phyloP scores from a whole-genome alignment of 2,329 filamentous ascomycete genomes.

The Hortaea sp. region DNA sequence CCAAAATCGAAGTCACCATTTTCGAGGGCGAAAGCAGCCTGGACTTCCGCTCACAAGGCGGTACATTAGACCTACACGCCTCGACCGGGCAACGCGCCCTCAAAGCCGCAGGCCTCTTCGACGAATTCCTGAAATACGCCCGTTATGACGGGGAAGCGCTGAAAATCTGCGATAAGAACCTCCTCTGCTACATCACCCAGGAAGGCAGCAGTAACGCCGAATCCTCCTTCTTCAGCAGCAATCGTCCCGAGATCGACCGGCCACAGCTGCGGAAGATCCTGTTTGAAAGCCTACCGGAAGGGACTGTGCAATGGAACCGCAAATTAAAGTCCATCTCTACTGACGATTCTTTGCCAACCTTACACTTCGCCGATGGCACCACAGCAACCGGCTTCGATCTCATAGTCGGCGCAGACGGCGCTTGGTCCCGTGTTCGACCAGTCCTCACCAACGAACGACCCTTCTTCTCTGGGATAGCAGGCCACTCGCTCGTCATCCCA shows the following conservation, averaged over 20 bases:
- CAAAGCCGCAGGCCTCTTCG: constrained; percentile 22
- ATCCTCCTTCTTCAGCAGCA: constrained; percentile 10
- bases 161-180: constrained; percentile 31
- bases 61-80: constrained; percentile 28
- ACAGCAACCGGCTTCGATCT: constrained; percentile 28
- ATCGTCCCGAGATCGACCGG: constrained; percentile 30
- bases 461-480: constrained; percentile 27
- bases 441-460: constrained; percentile 24
- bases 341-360: constrained; percentile 10
- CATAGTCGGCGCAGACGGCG: constrained; percentile 36
- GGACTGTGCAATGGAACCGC: constrained; percentile 24
- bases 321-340: constrained; percentile 15
- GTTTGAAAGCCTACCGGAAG: constrained; percentile 20
- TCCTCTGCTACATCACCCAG: constrained; percentile 18
- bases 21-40: constrained; percentile 24
- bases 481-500: constrained; percentile 23
- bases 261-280: constrained; percentile 25
- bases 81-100: constrained; percentile 26
- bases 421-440: constrained; percentile 30
- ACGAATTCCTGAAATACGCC: constrained; percentile 24
- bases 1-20: constrained; percentile 15
- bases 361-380: constrained; percentile 26
- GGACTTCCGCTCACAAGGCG: constrained; percentile 25
- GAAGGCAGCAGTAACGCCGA: constrained; percentile 15
- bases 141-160: constrained; percentile 36